Conservation (phyloP, 371 early-diverging fungal genomes). For the Haplosporangium sp. region DNA sequence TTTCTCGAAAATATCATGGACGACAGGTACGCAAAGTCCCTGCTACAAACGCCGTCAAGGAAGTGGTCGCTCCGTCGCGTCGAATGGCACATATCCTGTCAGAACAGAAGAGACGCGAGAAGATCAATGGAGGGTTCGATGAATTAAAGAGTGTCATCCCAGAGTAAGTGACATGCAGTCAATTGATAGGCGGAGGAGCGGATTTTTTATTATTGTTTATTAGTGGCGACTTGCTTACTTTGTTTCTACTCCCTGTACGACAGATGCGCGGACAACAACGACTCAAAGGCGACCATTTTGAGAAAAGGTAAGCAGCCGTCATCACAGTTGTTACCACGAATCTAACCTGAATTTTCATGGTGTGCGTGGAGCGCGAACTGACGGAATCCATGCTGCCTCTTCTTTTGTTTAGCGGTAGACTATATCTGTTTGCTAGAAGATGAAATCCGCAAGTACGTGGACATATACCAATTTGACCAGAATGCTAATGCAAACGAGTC, state of each 20-base stretch:
- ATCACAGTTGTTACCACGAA: not conserved
- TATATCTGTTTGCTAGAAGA: conserved; percentile 27
- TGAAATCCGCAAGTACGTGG: conserved; percentile 11
- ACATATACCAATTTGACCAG: not conserved
- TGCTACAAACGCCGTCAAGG: conserved; percentile 21
- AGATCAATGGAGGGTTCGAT: conserved; percentile 60
- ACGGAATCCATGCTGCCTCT: no score
- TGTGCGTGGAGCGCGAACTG: not conserved
- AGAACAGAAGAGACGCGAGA: conserved; percentile 58
- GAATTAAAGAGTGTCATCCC: conserved; percentile 57
- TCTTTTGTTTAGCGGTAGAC: conserved; percentile 19
- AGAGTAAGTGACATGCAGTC: conserved; percentile 25
- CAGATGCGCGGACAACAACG: conserved; percentile 33
- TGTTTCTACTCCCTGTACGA: not conserved
- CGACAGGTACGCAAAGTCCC: conserved; percentile 38
- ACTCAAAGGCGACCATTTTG: conserved; percentile 31
- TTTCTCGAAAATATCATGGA: conserved; percentile 38
- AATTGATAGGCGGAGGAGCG: not conserved
- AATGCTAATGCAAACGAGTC: not conserved
- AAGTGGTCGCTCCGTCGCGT: conserved; percentile 39
- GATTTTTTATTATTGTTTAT: not conserved
- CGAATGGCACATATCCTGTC: conserved; percentile 57
- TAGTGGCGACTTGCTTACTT: not conserved
- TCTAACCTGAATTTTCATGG: not conserved
- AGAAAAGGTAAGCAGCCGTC: conserved; percentile 13